phyloP scores from a whole-genome alignment of 345 rosid species.

The Hibiscus mutabilis region DNA sequence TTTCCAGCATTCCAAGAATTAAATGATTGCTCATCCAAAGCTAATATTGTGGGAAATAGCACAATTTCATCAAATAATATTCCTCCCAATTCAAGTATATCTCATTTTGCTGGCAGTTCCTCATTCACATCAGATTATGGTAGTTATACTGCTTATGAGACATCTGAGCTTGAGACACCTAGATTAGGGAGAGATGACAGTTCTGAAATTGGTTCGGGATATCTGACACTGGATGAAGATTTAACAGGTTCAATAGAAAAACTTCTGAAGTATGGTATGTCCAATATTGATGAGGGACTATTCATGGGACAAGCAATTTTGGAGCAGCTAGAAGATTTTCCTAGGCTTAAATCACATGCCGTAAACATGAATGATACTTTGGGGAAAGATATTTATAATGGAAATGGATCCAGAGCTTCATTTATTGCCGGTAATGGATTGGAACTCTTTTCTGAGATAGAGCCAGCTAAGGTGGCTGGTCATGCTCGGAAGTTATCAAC shows the following conservation, averaged over 20 bases:
- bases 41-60: conserved; percentile 36
- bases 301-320: conserved; percentile 92
- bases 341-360: conserved; percentile 51
- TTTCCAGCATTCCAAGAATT: conserved; percentile 88
- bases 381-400: conserved; percentile 48
- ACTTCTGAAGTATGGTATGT: conserved; percentile 74
- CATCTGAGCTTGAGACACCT: conserved; percentile 88
- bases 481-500: conserved; percentile 65
- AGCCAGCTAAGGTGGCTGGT: conserved; percentile 39
- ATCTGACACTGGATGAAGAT: conserved; percentile 67
- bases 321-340: conserved; percentile 88
- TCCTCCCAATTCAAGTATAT: conserved; percentile 43
- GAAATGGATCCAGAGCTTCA: conserved; percentile 45
- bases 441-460: conserved; percentile 57
- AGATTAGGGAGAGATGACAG: conserved; percentile 52
- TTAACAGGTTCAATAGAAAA: conserved; percentile 79
- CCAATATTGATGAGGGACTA: conserved; percentile 94
- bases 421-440: conserved; percentile 44
- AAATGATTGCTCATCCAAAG: conserved; percentile 44
- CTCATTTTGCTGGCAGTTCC: conserved; percentile 53
- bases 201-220: conserved; percentile 67
- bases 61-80: conserved; percentile 34
- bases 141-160: conserved; percentile 88
- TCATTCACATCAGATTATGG: conserved; percentile 87
- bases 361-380: conserved; percentile 37